Evolutionary conservation across 1,284 basidiomycete genomes (phyloP).

Genomic region (Ustilago trichophora): DNA sequence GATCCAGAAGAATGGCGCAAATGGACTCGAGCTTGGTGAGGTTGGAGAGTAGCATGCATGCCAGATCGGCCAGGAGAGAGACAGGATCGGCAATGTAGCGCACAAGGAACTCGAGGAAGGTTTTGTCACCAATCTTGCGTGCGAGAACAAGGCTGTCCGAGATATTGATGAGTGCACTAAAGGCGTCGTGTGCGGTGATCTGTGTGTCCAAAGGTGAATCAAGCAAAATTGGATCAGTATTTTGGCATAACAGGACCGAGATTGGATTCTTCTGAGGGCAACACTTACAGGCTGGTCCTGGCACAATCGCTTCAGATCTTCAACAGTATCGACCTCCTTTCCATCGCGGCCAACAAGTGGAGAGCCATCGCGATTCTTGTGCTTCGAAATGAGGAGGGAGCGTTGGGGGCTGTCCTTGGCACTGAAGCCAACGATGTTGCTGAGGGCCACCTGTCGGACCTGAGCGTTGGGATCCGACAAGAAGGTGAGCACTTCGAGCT

Average conservation of each 20-base stretch:
- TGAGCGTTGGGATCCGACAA: slow-evolving; percentile 85
- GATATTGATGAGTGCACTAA: slow-evolving; percentile 91
- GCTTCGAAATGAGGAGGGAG: slow-evolving; percentile 52
- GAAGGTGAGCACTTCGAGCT: slow-evolving; percentile 79
- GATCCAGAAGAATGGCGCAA: slow-evolving; percentile 75
- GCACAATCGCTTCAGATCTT: slow-evolving; percentile 82
- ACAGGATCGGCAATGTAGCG: slow-evolving; percentile 90
- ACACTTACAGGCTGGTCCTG: slow-evolving; percentile 80
- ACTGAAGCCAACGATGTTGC: slow-evolving; percentile 74
- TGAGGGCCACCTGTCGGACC: slow-evolving; percentile 84
- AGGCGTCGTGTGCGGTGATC: slow-evolving; percentile 91
- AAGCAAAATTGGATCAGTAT: too few relatives aligned
- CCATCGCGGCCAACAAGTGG: slow-evolving; percentile 52
- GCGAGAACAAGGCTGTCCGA: slow-evolving; percentile 81
- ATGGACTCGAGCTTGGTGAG: slow-evolving; percentile 81
- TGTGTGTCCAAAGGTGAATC: too few relatives aligned
- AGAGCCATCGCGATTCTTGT: slow-evolving; percentile 52
- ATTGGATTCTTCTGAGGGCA: too few relatives aligned
- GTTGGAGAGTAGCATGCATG: slow-evolving; percentile 96
- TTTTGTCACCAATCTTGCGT: slow-evolving; percentile 75
- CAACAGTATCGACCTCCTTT: slow-evolving; percentile 59
- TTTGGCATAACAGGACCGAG: too few relatives aligned
- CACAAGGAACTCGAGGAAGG: slow-evolving; percentile 84
- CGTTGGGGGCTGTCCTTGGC: slow-evolving; percentile 53
- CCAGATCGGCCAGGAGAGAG: slow-evolving; percentile 89